Conservation (phyloP, 768 basidiomycete species). For the Amanita exitialis region DNA sequence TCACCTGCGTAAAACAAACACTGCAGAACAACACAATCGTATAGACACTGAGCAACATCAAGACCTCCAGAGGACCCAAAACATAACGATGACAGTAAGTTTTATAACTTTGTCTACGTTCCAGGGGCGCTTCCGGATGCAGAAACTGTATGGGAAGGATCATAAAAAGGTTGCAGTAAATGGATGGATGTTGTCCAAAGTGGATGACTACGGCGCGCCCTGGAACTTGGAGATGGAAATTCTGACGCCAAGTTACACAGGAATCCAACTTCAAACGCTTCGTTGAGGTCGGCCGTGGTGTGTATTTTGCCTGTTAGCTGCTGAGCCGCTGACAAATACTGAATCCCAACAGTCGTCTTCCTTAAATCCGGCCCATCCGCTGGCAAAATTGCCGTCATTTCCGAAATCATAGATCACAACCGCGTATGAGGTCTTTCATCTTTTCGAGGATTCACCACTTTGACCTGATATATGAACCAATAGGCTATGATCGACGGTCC, state of each 20-base stretch:
- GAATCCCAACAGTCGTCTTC: conserved; percentile 65
- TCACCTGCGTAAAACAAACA: not conserved
- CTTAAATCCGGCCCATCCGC: conserved; percentile 78
- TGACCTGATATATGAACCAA: not conserved
- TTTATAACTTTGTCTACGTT: not conserved
- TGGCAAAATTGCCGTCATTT: conserved; percentile 91
- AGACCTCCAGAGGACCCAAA: not conserved
- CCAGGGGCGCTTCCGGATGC: not conserved
- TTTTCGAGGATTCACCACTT: not conserved
- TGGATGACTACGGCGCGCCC: not conserved
- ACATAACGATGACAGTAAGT: conserved; percentile 2
- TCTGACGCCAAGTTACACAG: conserved; percentile 20
- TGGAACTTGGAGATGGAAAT: not conserved
- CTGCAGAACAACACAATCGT: not conserved
- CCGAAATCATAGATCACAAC: conserved; percentile 99
- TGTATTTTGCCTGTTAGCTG: conserved; percentile 12
- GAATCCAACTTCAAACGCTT: conserved; percentile 92
- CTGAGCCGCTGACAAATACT: not conserved
- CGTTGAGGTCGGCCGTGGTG: conserved; percentile 96
- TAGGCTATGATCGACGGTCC: conserved; percentile 97
- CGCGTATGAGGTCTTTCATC: conserved; percentile 46
- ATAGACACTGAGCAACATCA: not conserved
- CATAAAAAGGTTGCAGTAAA: conserved; percentile 1
- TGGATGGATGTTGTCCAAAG: conserved; percentile 2
- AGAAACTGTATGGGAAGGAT: not conserved